Percentiles rank a stretch among this genome's conserved stretches.
Conservation (phyloP, 169 alveolate genomes). For the Plasmodium blacklocki region DNA sequence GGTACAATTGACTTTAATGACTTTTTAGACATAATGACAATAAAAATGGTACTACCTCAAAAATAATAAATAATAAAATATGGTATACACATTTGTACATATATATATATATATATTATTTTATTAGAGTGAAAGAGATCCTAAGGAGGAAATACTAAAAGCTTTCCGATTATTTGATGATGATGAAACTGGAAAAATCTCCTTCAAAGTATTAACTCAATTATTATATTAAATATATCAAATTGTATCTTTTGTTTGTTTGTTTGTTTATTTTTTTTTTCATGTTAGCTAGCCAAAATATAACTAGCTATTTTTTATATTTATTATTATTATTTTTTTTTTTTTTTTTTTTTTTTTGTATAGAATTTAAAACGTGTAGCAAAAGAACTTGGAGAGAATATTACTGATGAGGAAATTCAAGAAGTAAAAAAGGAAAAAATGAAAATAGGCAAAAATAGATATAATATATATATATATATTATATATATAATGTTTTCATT, state of each 20-base stretch:
- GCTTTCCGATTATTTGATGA: slow-evolving; percentile 97
- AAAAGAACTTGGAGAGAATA: slow-evolving; percentile 98
- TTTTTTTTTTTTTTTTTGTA: slow-evolving; percentile 63
- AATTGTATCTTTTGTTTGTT: background rate
- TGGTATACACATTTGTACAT: background rate
- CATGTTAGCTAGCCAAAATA: background rate
- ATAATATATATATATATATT: background rate
- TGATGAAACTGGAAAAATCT: slow-evolving; percentile 96
- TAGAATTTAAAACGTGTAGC: slow-evolving; percentile 97
- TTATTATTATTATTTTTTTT: background rate
- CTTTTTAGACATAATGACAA: slow-evolving; percentile 86
- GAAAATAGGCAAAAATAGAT: background rate
- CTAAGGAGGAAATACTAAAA: slow-evolving; percentile 96
- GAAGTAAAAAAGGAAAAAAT: slow-evolving; percentile 81
- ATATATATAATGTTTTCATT: background rate
- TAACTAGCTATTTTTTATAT: background rate
- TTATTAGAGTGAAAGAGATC: slow-evolving; percentile 92
- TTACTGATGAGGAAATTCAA: slow-evolving; percentile 97
- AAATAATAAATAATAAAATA: background rate
- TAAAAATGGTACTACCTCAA: slow-evolving; percentile 79
- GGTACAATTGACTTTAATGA: slow-evolving; percentile 90
- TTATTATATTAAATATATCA: background rate
- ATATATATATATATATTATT: background rate
- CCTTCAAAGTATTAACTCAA: slow-evolving; percentile 87
- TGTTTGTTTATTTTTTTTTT: background rate